Evolutionary conservation across 2,329 filamentous ascomycete species (phyloP).

Genomic region (Pyrenochaeta sp.): DNA sequence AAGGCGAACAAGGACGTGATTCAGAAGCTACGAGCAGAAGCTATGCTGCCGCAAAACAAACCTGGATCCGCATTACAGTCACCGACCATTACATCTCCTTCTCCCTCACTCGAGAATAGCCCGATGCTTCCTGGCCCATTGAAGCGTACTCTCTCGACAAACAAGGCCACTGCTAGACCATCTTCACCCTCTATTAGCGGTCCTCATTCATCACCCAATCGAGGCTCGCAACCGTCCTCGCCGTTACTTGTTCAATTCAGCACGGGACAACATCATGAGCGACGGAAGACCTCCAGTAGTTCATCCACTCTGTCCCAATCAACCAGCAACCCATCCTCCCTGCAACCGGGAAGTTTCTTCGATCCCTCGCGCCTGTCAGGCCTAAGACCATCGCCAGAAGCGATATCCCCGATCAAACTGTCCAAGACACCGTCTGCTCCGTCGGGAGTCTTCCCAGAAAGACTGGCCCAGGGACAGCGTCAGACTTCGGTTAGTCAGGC

Average conservation of each 20-base stretch:
- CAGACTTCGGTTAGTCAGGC: slow-evolving; percentile 33
- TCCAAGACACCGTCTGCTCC: slow-evolving; percentile 55
- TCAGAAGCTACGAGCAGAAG: slow-evolving; percentile 91
- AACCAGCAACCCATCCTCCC: slow-evolving; percentile 64
- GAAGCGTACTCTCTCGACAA: slow-evolving; percentile 83
- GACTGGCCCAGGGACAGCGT: slow-evolving; percentile 43
- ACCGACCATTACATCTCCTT: slow-evolving; percentile 58
- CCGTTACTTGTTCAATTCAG: slow-evolving; percentile 97
- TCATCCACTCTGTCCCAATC: slow-evolving; percentile 85
- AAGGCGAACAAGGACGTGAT: slow-evolving; percentile 99
- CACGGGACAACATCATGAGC: slow-evolving; percentile 80
- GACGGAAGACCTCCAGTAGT: slow-evolving; percentile 90
- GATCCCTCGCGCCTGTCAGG: slow-evolving; percentile 71
- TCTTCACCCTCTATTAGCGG: slow-evolving; percentile 87
- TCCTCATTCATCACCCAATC: slow-evolving; percentile 84
- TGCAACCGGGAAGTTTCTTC: slow-evolving; percentile 75
- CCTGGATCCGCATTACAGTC: slow-evolving; percentile 51
- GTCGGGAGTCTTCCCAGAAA: slow-evolving; percentile 54
- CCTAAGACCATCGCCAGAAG: slow-evolving; percentile 59
- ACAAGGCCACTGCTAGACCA: slow-evolving; percentile 74
- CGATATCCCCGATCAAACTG: slow-evolving; percentile 62
- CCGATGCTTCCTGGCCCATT: slow-evolving; percentile 81
- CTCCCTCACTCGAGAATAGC: slow-evolving; percentile 80
- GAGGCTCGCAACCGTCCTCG: slow-evolving; percentile 83
- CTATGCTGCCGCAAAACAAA: slow-evolving; percentile 73